A percentile compares a stretch with the other conserved stretches of the same genome.
phyloP scores from a whole-genome alignment of 768 basidiomycete species.

The Podaxis sp. region DNA sequence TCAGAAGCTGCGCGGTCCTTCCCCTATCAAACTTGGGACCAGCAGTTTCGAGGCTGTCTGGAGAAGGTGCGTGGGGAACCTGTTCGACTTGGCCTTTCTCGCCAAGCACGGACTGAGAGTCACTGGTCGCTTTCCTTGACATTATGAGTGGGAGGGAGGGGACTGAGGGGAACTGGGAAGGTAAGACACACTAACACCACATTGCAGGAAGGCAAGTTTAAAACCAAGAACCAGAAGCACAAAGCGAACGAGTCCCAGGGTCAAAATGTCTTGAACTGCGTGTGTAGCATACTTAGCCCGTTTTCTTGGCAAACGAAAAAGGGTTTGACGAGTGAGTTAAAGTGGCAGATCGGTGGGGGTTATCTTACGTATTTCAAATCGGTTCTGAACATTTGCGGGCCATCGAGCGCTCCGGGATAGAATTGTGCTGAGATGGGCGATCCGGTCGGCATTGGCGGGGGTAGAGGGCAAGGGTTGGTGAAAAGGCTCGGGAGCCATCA shows the following conservation, averaged over 20 bases:
- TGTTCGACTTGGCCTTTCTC: neutral
- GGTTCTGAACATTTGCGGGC: too few species aligned
- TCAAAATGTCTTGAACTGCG: neutral
- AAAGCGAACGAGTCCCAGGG: neutral
- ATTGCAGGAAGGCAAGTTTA: neutral
- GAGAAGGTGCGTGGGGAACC: neutral
- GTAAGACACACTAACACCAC: neutral
- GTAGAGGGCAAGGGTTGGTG: too few species aligned
- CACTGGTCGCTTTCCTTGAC: neutral
- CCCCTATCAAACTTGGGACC: neutral
- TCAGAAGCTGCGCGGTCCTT: conserved; percentile 20
- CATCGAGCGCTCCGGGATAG: too few species aligned
- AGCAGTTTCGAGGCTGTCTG: neutral
- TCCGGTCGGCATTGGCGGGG: too few species aligned
- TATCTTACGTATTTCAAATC: too few species aligned
- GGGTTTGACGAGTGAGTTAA: too few species aligned
- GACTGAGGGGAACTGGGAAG: neutral
- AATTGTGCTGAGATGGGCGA: too few species aligned
- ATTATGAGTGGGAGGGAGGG: neutral
- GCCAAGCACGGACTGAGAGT: neutral
- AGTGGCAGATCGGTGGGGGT: too few species aligned
- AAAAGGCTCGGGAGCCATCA: too few species aligned
- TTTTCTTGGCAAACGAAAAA: neutral
- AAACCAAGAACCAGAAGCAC: neutral
- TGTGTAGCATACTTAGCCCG: neutral